phyloP scores from a whole-genome alignment of 2,329 filamentous ascomycete species.

The Penicillium vulpinum region DNA sequence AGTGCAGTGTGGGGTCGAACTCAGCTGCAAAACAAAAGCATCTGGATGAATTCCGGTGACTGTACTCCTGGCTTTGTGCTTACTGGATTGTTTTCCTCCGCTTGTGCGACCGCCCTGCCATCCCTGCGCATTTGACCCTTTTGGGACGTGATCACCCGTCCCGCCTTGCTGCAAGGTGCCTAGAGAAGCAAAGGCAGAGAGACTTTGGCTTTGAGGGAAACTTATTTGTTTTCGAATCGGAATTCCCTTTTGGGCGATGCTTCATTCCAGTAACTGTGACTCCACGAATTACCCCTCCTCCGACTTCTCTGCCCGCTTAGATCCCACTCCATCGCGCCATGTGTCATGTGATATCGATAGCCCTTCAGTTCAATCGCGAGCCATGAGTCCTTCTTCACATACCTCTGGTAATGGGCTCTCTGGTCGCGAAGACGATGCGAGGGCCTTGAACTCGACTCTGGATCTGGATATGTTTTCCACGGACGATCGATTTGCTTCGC shows the following conservation, averaged over 20 bases:
- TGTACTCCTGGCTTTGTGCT: conserved; percentile 1
- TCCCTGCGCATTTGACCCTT: neutral
- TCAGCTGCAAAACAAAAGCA: conserved; percentile 14
- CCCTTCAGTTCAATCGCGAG: conserved; percentile 12
- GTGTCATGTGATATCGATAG: conserved; percentile 21
- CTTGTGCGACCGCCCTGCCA: conserved; percentile 19
- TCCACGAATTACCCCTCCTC: conserved; percentile 4
- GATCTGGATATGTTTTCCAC: neutral
- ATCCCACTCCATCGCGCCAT: conserved; percentile 16
- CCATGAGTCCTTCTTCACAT: conserved; percentile 20
- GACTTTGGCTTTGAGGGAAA: neutral
- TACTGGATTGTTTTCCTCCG: conserved; percentile 8
- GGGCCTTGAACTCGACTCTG: neutral
- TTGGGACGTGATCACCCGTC: conserved; percentile 7
- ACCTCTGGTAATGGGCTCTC: neutral
- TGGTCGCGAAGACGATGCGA: conserved; percentile 2
- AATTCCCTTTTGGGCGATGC: conserved; percentile 20
- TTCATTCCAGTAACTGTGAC: conserved; percentile 14
- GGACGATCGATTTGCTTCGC: neutral
- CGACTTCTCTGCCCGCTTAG: conserved; percentile 1
- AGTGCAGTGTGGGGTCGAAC: conserved; percentile 10
- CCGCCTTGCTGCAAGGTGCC: conserved; percentile 1
- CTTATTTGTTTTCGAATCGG: neutral
- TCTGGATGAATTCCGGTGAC: neutral
- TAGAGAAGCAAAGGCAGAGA: neutral